Evolutionary conservation across 2,329 filamentous ascomycete genomes (phyloP), one percentile per base, ranked within the genome.

Genomic region (Dryadomyces quercus-mongolicae): DNA sequence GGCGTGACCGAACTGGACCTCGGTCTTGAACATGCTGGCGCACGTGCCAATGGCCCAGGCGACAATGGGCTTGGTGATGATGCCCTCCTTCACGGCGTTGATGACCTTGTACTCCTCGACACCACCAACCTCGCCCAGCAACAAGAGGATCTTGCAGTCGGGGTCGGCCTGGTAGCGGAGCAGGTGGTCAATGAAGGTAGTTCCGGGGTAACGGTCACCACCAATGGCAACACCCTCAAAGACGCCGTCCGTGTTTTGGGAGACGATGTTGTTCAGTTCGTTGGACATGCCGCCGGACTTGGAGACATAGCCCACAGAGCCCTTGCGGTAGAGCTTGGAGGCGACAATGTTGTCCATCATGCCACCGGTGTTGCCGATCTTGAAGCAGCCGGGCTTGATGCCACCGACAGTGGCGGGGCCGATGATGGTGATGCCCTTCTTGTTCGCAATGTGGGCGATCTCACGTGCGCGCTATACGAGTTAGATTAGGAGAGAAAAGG

Each of bases 261-360:
- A 82, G 67, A 98, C 87, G 73, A 98, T 97, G 84, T 98, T 98
- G 86, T 98, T 98, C 67, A 98, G 77, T 80, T 98, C 93, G 81
- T 98, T 98, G 74, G 93, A 97, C 93, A 98, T 98, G 76, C 93
- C 93, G 70, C 93, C 93, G 56, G 93, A 98, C 82, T 98, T 98
- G 81, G 92, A 97, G 73, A 98, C 93, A 74, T 98, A 98, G 65
- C 89, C 93, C 62, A 98, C 91, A 64, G 93, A 97, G 65, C 93
- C 93, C 77, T 93, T 93, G 74, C 93, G 92, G 85, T 98, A 98
- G 58, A 98, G 88, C 85, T 98, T 98, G 71, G 93, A 97, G 64
- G 93, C 90, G 61, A 98, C 93, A 67, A 98, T 98, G 83, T 98
- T 98, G 82, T 98, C 93, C 93, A 98, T 98, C 93, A 98, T 98